Evolutionary conservation across 208 protist species (phyloP), one percentile per base, ranked within the genome.

Genomic region (Leishmania major): DNA sequence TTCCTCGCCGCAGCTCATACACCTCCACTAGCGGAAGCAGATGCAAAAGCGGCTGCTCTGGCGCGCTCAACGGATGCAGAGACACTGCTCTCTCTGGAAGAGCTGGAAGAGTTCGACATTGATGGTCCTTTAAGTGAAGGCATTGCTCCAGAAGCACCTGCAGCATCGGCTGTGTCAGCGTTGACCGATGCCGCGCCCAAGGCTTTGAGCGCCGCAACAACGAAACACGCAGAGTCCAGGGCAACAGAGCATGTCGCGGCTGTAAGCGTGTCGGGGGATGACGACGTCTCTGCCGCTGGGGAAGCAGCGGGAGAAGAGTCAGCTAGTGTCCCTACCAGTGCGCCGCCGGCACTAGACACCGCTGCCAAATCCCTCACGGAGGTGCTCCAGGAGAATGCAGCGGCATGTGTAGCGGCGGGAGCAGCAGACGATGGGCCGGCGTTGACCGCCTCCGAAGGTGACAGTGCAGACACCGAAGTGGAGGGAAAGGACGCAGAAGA

Each of bases 31-130:
- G 43, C 73, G 49, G 35, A 59, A 40, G 49, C 11, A 45, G 51
- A 51, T 25, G 47, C 15, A 1, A 25, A 35, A 43, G 25, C 28
- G 15, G 25, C 17, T 31, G 11, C 35, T 2, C 37, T 51, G 60
- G 15, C 19, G 59, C 1, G 60, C 60, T 31, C 76, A 28, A 28
- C n/a, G 25, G 76, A 71, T 4, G 10, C 57, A 55, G 45, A 62
- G 45, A 11, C 25, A 11, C 25, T 13, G 11, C 10, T 35, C 31
- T 7, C 28, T 11, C 51, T 74, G 43, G 74, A 45, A 57, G 78
- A 59, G 25, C 3, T 79, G 57, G 83, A 80, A 49, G 78, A 86
- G 74, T 79, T 83, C 43, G 82, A 86, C 66, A 71, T 82, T 55
- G 82, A 86, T 35, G 78, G 77, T 19, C 82, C 53, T 31, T 64